Evolutionary conservation across 2,329 filamentous ascomycete species (phyloP).

Genomic region (Diatrype stigma): DNA sequence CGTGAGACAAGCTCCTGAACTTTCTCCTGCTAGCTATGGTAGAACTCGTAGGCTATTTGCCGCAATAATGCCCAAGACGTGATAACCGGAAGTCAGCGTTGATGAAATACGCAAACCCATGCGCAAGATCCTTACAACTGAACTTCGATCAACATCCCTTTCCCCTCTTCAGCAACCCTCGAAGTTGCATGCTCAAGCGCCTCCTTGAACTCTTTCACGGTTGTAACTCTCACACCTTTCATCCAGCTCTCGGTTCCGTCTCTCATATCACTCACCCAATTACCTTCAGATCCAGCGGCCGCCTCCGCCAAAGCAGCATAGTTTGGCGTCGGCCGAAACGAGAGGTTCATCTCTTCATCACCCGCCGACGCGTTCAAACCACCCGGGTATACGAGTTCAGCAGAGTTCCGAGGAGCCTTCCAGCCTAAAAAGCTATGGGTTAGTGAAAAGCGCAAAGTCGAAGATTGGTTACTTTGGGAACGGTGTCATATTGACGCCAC

Average conservation of each 20-base stretch:
- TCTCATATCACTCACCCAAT: constrained; percentile 1
- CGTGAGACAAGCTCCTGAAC: too few relatives aligned
- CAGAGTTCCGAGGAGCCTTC: constrained; percentile 22
- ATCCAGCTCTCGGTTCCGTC: constrained; percentile 11
- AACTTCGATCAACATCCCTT: constrained; percentile 20
- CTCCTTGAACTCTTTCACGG: constrained; percentile 12
- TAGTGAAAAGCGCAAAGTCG: background rate
- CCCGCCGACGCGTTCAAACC: constrained; percentile 16
- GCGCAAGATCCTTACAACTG: constrained; percentile 11
- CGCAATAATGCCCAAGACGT: too few relatives aligned
- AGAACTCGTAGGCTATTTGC: too few relatives aligned
- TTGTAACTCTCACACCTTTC: constrained; percentile 15
- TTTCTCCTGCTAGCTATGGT: too few relatives aligned
- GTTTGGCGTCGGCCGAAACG: constrained; percentile 22
- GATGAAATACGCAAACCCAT: too few relatives aligned
- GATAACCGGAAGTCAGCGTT: too few relatives aligned
- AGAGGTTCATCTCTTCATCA: constrained; percentile 22
- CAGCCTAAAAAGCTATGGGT: constrained; percentile 12
- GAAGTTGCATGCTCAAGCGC: constrained; percentile 9
- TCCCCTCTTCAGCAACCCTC: constrained; percentile 11
- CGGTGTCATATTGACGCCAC: constrained; percentile 9
- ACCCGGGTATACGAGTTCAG: constrained; percentile 19
- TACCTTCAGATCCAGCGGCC: constrained; percentile 16
- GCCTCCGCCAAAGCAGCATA: constrained; percentile 23
- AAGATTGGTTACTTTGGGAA: background rate